phyloP scores from a whole-genome alignment of 1,284 basidiomycete genomes.

The Pyrrhoderma noxium region DNA sequence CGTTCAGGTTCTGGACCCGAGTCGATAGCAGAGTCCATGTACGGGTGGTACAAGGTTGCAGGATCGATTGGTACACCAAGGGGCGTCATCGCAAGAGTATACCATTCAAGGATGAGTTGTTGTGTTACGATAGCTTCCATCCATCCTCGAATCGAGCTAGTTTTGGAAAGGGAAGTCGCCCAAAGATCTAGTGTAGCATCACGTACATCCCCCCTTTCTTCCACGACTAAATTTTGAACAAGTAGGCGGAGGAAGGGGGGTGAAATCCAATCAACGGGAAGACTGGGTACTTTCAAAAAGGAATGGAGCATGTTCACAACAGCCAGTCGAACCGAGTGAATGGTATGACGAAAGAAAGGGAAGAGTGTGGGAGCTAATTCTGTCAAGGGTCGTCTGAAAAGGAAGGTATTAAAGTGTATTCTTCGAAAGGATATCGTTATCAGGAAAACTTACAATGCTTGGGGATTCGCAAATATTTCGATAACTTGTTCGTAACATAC shows the following conservation, averaged over 20 bases:
- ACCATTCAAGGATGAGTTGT: conserved; percentile 69
- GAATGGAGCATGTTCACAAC: conserved; percentile 87
- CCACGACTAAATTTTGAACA: conserved; percentile 92
- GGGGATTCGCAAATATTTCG: conserved; percentile 59
- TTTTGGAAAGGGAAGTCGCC: conserved; percentile 59
- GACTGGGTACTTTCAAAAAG: conserved; percentile 73
- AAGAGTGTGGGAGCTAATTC: conserved; percentile 84
- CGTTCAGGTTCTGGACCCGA: conserved; percentile 46
- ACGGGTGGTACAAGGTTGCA: conserved; percentile 63
- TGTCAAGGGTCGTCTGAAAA: conserved; percentile 61
- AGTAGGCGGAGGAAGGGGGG: conserved; percentile 76
- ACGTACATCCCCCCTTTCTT: conserved; percentile 85
- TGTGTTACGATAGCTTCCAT: conserved; percentile 48
- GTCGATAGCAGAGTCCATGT: conserved; percentile 36
- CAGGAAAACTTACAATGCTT: conserved; percentile 51
- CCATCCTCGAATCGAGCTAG: conserved; percentile 39
- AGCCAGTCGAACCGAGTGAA: conserved; percentile 86
- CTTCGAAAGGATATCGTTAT: neutral
- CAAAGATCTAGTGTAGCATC: conserved; percentile 75
- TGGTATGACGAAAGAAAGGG: conserved; percentile 97
- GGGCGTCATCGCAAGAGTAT: conserved; percentile 86
- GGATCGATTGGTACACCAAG: conserved; percentile 78
- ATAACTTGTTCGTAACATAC: conserved; percentile 79
- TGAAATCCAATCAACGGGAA: conserved; percentile 81
- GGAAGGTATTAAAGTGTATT: conserved; percentile 12